Evolutionary conservation across 2,329 filamentous ascomycete genomes (phyloP).

Genomic region (Pseudogymnoascus sp.): DNA sequence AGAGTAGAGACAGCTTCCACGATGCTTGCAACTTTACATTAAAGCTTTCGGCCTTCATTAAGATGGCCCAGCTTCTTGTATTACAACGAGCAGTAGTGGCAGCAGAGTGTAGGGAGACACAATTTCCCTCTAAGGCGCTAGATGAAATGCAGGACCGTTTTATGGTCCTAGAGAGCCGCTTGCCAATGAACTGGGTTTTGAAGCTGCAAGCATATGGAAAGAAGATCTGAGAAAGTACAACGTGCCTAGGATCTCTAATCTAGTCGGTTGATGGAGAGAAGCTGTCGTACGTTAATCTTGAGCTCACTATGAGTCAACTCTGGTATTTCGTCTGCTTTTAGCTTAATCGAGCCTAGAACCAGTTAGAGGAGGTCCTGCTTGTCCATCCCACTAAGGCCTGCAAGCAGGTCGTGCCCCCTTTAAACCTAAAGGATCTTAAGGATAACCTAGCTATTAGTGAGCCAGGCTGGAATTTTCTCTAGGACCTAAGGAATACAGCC

Average conservation of each 20-base stretch:
- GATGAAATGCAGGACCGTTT: constrained; percentile 15
- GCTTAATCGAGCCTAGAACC: constrained; percentile 1
- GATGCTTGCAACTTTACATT: not conserved
- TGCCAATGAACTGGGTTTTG: constrained; percentile 13
- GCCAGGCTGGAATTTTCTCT: constrained; percentile 30
- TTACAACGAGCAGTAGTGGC: constrained; percentile 10
- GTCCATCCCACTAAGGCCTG: not conserved
- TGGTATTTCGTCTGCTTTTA: constrained; percentile 6
- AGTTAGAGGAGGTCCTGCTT: constrained; percentile 10
- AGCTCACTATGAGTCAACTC: constrained; percentile 12
- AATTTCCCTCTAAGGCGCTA: constrained; percentile 9
- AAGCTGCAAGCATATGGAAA: constrained; percentile 13
- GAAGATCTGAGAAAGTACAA: constrained; percentile 11
- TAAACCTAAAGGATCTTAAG: not conserved
- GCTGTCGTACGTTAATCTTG: constrained; percentile 12
- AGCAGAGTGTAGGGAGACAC: constrained; percentile 7
- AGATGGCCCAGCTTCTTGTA: constrained; percentile 7
- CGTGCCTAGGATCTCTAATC: constrained; percentile 9
- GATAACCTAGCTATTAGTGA: constrained; percentile 10
- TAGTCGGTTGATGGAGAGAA: constrained; percentile 12
- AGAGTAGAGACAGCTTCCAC: not conserved
- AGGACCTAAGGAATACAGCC: not conserved
- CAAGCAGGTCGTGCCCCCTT: constrained; percentile 39
- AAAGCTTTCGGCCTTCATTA: constrained; percentile 11
- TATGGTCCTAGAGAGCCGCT: constrained; percentile 12